Conservation (phyloP, 192 early-diverging fungal genomes). For the Gonapodya sp. region DNA sequence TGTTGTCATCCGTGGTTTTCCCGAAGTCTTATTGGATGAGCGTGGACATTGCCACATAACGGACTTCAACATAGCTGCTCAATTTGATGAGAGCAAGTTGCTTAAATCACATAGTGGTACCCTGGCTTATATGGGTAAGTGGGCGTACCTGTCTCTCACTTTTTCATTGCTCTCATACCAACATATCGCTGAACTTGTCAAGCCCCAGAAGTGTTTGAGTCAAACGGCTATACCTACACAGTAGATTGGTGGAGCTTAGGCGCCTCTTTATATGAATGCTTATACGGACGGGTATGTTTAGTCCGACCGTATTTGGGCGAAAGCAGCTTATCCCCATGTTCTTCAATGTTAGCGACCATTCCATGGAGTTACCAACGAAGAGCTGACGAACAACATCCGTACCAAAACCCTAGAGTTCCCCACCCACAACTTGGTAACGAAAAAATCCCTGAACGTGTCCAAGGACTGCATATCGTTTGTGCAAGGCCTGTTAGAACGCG, state of each 20-base stretch:
- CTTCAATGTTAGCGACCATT: constrained; percentile 57
- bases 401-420: constrained; percentile 2
- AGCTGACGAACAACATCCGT: constrained; percentile 56
- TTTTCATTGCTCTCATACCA: background rate
- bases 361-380: constrained; percentile 62
- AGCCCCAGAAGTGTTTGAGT: background rate
- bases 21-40: constrained; percentile 36
- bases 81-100: constrained; percentile 6
- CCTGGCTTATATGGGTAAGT: constrained; percentile 15
- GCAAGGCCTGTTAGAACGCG: constrained; percentile 55
- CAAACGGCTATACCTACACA: constrained; percentile 62
- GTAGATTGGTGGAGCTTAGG: constrained; percentile 97
- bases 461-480: background rate
- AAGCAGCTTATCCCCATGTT: background rate
- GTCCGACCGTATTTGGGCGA: background rate
- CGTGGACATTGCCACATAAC: constrained; percentile 80
- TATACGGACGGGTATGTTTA: constrained; percentile 62
- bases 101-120: constrained; percentile 10
- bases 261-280: constrained; percentile 77
- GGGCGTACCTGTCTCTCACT: too few species aligned
- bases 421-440: background rate
- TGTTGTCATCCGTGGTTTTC: background rate
- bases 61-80: constrained; percentile 49
- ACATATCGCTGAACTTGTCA: background rate
- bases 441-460: background rate